phyloP scores from a whole-genome alignment of 345 rosid species.

The Bruguiera parviflora region DNA sequence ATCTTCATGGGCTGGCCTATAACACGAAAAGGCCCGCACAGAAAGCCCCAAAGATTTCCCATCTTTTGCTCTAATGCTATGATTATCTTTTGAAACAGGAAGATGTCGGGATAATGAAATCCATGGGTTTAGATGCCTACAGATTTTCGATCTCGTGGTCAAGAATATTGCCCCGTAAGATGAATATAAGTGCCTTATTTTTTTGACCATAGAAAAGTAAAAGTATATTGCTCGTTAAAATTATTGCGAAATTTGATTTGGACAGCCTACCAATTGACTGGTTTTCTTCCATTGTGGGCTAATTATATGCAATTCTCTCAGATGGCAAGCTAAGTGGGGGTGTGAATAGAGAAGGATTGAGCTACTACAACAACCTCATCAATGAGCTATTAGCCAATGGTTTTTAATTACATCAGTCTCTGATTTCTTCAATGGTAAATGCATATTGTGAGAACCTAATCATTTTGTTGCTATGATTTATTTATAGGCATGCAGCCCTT shows the following conservation, averaged over 20 bases:
- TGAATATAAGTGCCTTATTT: not conserved
- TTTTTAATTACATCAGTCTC: too few species aligned
- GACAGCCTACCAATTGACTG: too few species aligned
- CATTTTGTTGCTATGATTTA: too few species aligned
- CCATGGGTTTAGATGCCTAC: slow-evolving; percentile 12
- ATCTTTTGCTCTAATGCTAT: not conserved
- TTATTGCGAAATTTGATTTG: too few species aligned
- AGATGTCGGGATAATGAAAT: not conserved
- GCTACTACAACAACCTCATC: slow-evolving; percentile 16
- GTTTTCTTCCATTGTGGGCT: not conserved
- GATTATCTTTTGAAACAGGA: not conserved
- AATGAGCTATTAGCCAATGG: slow-evolving; percentile 5
- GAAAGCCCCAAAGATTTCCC: too few species aligned
- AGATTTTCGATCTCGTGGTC: slow-evolving; percentile 41
- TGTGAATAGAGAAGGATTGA: slow-evolving; percentile 6
- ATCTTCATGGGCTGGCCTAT: too few species aligned
- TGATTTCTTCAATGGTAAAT: too few species aligned
- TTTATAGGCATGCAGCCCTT: not conserved
- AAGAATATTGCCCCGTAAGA: slow-evolving; percentile 32
- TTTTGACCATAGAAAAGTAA: too few species aligned
- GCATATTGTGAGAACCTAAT: too few species aligned
- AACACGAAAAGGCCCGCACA: too few species aligned
- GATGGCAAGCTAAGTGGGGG: slow-evolving; percentile 7
- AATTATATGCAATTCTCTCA: not conserved
- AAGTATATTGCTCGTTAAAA: too few species aligned